Percentiles rank a stretch among this genome's conserved stretches.
Evolutionary conservation across 345 rosid genomes (phyloP).

Genomic region (Camelina sativa): DNA sequence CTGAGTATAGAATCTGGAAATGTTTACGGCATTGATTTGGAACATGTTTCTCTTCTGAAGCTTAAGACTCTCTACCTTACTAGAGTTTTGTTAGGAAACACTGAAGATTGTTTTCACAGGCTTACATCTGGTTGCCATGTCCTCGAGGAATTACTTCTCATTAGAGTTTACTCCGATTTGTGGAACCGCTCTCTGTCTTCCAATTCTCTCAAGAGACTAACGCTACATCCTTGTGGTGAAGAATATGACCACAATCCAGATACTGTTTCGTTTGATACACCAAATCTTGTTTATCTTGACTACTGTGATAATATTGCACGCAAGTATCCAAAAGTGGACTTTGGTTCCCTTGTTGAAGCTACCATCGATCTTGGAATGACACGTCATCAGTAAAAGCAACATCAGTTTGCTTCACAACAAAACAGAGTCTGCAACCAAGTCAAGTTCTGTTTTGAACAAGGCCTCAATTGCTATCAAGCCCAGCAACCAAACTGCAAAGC

Average conservation of each 20-base stretch:
- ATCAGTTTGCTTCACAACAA: no score
- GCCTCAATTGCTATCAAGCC: no score
- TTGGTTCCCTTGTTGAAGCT: not conserved
- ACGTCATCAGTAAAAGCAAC: not conserved
- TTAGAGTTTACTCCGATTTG: not conserved
- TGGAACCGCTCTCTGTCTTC: conserved; percentile 8
- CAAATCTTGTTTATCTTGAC: not conserved
- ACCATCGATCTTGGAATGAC: not conserved
- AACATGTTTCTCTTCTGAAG: conserved; percentile 11
- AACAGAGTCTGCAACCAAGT: no score
- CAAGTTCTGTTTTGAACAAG: no score
- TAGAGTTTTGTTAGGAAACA: not conserved
- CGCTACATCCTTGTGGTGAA: not conserved
- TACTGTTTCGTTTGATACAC: not conserved
- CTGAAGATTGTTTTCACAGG: not conserved
- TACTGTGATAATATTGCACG: not conserved
- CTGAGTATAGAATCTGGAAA: not conserved
- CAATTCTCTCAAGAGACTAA: conserved; percentile 6
- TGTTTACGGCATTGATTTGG: not conserved
- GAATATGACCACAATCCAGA: not conserved
- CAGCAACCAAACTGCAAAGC: no score
- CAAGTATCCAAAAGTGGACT: conserved; percentile 10
- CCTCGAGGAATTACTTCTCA: not conserved
- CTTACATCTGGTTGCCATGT: not conserved
- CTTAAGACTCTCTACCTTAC: not conserved